Conservation (phyloP, 257 asterid genomes). For the Solanum sejunctum region DNA sequence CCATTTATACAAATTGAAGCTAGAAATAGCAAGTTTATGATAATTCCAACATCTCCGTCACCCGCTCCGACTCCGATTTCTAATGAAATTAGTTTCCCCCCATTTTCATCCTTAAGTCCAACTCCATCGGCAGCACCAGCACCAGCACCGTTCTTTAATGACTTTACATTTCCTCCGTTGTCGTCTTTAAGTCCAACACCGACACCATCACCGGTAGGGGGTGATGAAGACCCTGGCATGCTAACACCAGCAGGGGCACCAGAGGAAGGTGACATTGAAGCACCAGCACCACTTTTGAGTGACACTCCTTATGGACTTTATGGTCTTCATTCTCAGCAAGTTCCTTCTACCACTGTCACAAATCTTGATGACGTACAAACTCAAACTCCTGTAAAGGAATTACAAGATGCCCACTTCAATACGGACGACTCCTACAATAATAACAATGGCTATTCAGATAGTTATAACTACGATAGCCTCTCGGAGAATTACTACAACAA, state of each 20-base stretch:
- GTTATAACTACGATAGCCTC: background rate
- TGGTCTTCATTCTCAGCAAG: slow-evolving; percentile 9
- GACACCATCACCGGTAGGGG: background rate
- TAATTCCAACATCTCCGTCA: slow-evolving; percentile 14
- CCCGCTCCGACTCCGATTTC: slow-evolving; percentile 20
- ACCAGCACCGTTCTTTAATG: background rate
- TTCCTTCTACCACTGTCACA: background rate
- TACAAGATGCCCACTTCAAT: background rate
- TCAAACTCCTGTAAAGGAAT: slow-evolving; percentile 14
- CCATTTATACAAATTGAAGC: slow-evolving; percentile 25
- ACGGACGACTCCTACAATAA: background rate
- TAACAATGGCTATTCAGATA: background rate
- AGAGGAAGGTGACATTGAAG: background rate
- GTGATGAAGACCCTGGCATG: background rate
- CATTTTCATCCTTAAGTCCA: background rate
- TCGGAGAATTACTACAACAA: background rate
- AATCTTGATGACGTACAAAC: slow-evolving; percentile 6
- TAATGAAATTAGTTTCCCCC: slow-evolving; percentile 8
- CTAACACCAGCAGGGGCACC: background rate
- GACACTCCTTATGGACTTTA: slow-evolving; percentile 27
- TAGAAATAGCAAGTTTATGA: slow-evolving; percentile 37
- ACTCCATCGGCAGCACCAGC: background rate
- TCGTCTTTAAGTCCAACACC: slow-evolving; percentile 9
- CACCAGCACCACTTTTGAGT: slow-evolving; percentile 16
- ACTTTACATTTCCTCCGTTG: background rate